Evolutionary conservation across 1,284 basidiomycete genomes (phyloP), one percentile per base, ranked within the genome.

Genomic region (Cryptococcus sp.): DNA sequence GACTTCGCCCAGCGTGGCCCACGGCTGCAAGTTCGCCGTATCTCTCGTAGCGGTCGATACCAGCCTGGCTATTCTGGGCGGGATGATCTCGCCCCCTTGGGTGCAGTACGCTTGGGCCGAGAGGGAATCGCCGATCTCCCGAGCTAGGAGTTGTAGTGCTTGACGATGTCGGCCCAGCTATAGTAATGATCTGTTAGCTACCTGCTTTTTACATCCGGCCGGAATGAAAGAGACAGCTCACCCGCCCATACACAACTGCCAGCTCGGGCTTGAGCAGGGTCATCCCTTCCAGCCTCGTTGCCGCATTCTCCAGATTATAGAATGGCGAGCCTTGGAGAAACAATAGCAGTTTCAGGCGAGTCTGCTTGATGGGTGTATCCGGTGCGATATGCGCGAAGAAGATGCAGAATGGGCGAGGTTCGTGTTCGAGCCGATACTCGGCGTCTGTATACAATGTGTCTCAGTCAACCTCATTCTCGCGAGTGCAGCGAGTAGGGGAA

Each of bases 51-150:
- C 65, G 3, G 57, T 53, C 8, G 61, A 50, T 31, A 84, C 79
- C 0, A 79, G 63, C 27, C 82, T 78, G 0, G 87, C 87, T 0
- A 85, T 80, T 65, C 85, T 87, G 0, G 82, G 78, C 0, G 87
- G 82, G 0, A 93, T 78, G 25, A 94, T 83, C 49, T 86, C 83
- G 38, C 90, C 87, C 27, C 86, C 84, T 48, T 90, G 83, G 11
- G 87, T 83, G 73, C 90, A 90, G 77, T 92, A 93, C 1, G 86
- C 84, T 73, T 93, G 90, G 0, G 91, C 90, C 0, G 89, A 88
- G 0, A 84, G 79, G 0, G 85, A 81, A 74, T 95, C 92, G 42
- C 84, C 83, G 3, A 94, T 78, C 22, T 85, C 84, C 61, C 86
- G 82, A 1, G 88, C 87, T 8, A 96, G 84, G 1, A 84, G 81